Evolutionary conservation across 2,329 filamentous ascomycete species (phyloP).

Genomic region (Phaeosphaeriaceae sp.): DNA sequence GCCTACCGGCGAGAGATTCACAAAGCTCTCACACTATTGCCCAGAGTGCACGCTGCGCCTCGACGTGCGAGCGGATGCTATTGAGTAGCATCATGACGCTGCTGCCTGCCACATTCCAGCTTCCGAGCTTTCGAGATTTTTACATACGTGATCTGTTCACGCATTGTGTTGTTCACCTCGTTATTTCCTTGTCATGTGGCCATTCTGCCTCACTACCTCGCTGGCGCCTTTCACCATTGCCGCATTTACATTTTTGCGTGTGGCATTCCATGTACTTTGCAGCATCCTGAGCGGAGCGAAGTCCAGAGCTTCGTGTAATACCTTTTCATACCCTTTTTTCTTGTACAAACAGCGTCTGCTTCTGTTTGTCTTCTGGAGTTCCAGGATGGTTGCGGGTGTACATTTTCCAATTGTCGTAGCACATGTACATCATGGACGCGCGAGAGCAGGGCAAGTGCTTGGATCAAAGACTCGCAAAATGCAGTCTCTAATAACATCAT

Average conservation of each 20-base stretch:
- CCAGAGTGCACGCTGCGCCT: background rate
- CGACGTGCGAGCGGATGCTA: background rate
- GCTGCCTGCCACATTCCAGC: background rate
- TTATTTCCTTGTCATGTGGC: background rate
- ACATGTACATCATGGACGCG: background rate
- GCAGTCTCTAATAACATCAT: background rate
- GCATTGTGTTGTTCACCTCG: background rate
- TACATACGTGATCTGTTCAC: background rate
- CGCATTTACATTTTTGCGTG: background rate
- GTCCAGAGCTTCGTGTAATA: background rate
- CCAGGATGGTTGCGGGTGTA: background rate
- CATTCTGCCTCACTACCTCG: no score
- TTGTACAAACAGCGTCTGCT: background rate
- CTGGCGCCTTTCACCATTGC: no score
- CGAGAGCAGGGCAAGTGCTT: background rate
- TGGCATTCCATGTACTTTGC: background rate
- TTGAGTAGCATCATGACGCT: background rate
- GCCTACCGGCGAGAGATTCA: background rate
- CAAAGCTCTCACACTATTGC: background rate
- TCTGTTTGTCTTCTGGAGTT: background rate
- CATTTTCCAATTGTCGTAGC: background rate
- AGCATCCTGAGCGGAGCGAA: background rate
- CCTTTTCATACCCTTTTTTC: background rate
- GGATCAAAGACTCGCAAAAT: background rate
- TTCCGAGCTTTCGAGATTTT: constrained; percentile 1